Percentiles rank a stretch among this genome's conserved stretches.
These are phyloP conservation scores for Barnettozyma pratensis DNA, from an alignment of 805 yeast genomes.

Conservation along the genomic window DNA sequence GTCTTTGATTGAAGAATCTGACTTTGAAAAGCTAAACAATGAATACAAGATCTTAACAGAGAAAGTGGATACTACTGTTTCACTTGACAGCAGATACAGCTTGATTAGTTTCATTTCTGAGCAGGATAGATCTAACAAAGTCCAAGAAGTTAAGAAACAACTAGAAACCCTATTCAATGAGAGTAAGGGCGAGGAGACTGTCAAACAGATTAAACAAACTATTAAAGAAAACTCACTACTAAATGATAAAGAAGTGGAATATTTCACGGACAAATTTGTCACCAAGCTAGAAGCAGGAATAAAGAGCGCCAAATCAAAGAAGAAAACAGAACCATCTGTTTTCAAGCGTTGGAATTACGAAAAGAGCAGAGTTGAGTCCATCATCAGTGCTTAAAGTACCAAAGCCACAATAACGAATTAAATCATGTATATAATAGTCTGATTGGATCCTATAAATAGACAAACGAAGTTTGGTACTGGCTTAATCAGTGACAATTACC, in stretches of 20 bases:
- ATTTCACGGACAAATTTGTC: constrained; percentile 16
- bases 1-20: constrained; percentile 25
- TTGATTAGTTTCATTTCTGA: constrained; percentile 35
- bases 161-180: constrained; percentile 12
- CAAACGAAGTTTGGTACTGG: too few relatives aligned
- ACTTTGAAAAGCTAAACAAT: constrained; percentile 23
- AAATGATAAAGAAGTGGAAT: constrained; percentile 31
- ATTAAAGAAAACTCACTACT: constrained; percentile 32
- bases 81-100: constrained; percentile 41
- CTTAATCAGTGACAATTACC: not conserved
- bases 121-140: constrained; percentile 27
- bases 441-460: too few relatives aligned
- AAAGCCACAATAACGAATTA: not conserved
- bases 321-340: constrained; percentile 32
- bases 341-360: constrained; percentile 59
- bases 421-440: constrained; percentile 1
- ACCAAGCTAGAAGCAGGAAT: constrained; percentile 48
- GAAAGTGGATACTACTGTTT: constrained; percentile 38
- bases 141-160: constrained; percentile 20
- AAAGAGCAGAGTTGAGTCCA: constrained; percentile 43
- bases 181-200: constrained; percentile 25
- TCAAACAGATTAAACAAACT: constrained; percentile 36
- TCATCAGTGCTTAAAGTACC: constrained; percentile 33
- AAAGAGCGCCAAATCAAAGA: constrained; percentile 40
- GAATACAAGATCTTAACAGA: constrained; percentile 32